Base-by-base conservation (phyloP, 192 early-diverging fungal genomes). In the Backusella westeae region DNA sequence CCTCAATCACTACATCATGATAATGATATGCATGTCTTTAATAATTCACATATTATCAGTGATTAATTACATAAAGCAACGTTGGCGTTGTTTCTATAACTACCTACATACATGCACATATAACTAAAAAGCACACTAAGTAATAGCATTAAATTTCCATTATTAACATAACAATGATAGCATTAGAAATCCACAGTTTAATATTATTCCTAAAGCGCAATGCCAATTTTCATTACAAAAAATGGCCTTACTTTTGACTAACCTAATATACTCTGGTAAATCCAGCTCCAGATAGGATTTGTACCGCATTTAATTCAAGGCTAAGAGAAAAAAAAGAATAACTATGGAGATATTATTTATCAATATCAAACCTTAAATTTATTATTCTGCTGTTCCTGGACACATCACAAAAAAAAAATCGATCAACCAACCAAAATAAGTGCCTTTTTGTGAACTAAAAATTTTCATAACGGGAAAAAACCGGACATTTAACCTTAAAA, bases 241-340 rank as follows among this genome's bases (percentile, higher is more conserved):
- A 9, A 21, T 21, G 17, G 6, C 17, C 17, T 9, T 53, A n/a
- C 19, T n/a, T 53, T 53, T 53, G 42, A 21, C 17, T 21, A 53
- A 53, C 19, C 53, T 56, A 56, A 56, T 56, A 21, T 23, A 19
- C 53, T 56, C 10, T 56, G n/a, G 53, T 56, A 10, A 23, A 56
- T 56, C 6, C 19, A 56, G n/a, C n/a, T 23, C 6, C 19, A 56
- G 21, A 39, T 9, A 39, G 38, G 12, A 39, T 39, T 56, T 56
- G 53, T 56, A 56, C 53, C n/a, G 53, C 53, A 56, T 56, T 19
- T 56, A 56, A 56, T 56, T 23, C 53, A 56, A 56, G n/a, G n/a
- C 53, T 56, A 44, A 44, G 14, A 44, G 17, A 12, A 14, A 14
- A 44, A 17, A 17, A 44, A 44, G 15, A 56, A 56, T 21, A 56